Base-by-base conservation (phyloP, 257 asterid species). In the Fraxinus americana region DNA sequence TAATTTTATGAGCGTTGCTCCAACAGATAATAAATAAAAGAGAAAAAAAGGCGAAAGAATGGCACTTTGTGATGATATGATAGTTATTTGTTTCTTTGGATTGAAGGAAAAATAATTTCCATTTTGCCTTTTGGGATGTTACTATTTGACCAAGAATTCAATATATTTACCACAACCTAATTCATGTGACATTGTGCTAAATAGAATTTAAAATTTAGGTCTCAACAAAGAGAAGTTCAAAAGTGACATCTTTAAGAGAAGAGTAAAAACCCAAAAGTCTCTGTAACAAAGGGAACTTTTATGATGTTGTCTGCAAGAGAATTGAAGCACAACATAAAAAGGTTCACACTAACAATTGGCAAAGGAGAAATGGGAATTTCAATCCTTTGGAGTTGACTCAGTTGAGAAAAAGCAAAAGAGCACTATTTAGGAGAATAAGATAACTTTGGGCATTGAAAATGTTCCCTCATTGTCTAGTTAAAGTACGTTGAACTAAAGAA, bases 41-140 rank as follows among this genome's bases (percentile, higher is more conserved):
- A 2, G 50, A n/a, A 2, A 11, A 3, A 41, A 41, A 10, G 50
- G 16, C 50, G 14, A 75, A 77, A 67, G 67, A 75, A 75, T 54
- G 27, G 1, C 27, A 54, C 12, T 5, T 19, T 19, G 9, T n/a
- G 1, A 54, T 83, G 87, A 86, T 86, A 87, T 75, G 85, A 67
- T 48, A 38, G 71, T 81, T 57, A 74, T 74, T 79, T 68, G 89
- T 85, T 79, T 82, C 92, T 87, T 90, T 84, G 83, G 54, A 75
- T 77, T 39, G 45, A 90, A 90, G 91, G 82, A 85, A 86, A 85
- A 50, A 85, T 89, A 91, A 87, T 88, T 78, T 83, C 65, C 38
- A 16, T 76, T 80, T 59, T 54, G n/a, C 85, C 43, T 86, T 83
- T 48, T 73, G 25, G 27, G 65, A 85, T 71, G 75, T 67, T 65